These are phyloP conservation scores for Inga leiocalycina DNA, from an alignment of 306 rosid genomes.

Conservation along the genomic window DNA sequence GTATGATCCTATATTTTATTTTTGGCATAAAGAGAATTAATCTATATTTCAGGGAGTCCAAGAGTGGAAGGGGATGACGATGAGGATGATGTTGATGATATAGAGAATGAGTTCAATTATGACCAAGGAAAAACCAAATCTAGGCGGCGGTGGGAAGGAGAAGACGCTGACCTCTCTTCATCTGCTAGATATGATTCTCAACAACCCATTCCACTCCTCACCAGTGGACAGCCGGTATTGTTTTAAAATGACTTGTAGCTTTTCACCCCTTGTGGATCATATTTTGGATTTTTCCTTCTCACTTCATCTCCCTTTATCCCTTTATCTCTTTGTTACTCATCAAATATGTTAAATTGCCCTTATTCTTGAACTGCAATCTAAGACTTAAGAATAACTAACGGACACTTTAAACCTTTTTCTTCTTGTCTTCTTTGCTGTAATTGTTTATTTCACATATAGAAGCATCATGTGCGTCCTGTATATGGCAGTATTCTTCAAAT, in stretches of 20 bases:
- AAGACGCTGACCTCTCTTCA: conserved; percentile 88
- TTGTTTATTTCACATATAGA: background rate
- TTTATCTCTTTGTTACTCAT: background rate
- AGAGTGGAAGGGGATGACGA: conserved; percentile 81
- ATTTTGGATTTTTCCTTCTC: background rate
- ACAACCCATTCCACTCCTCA: conserved; percentile 67
- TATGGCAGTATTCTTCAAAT: background rate
- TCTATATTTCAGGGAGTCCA: conserved; percentile 67
- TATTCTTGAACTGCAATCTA: background rate
- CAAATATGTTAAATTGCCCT: background rate
- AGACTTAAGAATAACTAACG: background rate
- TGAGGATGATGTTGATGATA: conserved; percentile 79
- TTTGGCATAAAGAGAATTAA: conserved; percentile 36
- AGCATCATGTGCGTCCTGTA: background rate
- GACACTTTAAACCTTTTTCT: background rate
- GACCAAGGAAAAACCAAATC: conserved; percentile 58
- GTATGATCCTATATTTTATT: conserved; percentile 5
- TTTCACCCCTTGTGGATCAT: background rate
- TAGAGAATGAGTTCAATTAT: conserved; percentile 79
- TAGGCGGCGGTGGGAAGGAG: conserved; percentile 78
- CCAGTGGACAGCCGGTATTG: conserved; percentile 73
- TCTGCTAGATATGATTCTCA: conserved; percentile 92
- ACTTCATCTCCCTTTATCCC: background rate
- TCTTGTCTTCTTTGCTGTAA: background rate
- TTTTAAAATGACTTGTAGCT: conserved; percentile 3